Evolutionary conservation across 2,329 filamentous ascomycete species (phyloP), one percentile per base, ranked within the genome.

Genomic region (Paecilomyces variotii): DNA sequence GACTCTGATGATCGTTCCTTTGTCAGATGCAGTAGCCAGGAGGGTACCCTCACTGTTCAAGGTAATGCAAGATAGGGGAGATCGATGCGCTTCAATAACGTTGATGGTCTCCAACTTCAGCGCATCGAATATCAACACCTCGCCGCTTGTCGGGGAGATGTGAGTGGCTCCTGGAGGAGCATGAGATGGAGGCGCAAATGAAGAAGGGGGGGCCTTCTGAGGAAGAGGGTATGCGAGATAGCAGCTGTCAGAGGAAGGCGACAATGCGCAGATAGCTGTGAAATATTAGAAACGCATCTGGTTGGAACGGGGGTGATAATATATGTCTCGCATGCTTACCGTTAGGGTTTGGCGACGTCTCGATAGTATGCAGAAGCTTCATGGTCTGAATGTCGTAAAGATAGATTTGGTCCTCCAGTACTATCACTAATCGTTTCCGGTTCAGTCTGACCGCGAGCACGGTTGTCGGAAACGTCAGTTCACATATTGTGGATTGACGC

Each of bases 381-480:
- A 99, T 97, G 72, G 97, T 97, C 76, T 92, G 91, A 64, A 99
- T 97, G 74, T 99, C 94, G 78, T 99, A 99, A 54, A 99, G 83
- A 76, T 97, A 99, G 62, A 97, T 96, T 72, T 96, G 89, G 67
- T 96, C 91, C 73, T 99, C 94, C 58, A 97, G 82, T 12, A 97
- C 87, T 32, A 99, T 92, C 11, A 94, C 91, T 27, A 99, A 83
- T 39, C 94, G 87, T 75, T 97, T 97, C 65, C 94, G 85, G 74
- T 99, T 99, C 68, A 99, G 80, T 64, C 92, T 89, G 60, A 99
- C 91, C 24, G 93, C 92, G 49, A 97, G 84, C 10, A 99, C 91
- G 55, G 92, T 91, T n/a, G 92, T 96, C 11, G 93, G 93, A 68
- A 99, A 99, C 2, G 93, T 97, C 71, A 99, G 89, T 75, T 99